phyloP scores from a whole-genome alignment of 2,329 filamentous ascomycete genomes.

The Aspergillus brasiliensis region DNA sequence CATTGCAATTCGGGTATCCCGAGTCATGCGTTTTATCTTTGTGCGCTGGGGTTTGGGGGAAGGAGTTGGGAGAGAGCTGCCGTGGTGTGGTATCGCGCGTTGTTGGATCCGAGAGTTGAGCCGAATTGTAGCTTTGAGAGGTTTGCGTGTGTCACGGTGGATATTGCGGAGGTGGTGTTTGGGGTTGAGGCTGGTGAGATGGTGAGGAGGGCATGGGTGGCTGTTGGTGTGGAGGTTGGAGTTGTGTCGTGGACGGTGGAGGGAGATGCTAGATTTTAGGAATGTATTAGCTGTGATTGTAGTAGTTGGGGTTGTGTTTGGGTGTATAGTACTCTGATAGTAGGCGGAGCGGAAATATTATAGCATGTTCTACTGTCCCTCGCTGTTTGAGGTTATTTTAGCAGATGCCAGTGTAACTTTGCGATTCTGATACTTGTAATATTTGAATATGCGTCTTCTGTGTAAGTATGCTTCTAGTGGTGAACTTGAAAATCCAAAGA shows the following conservation, averaged over 20 bases:
- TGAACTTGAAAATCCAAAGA: too few relatives aligned
- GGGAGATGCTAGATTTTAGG: neutral
- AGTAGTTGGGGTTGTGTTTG: neutral
- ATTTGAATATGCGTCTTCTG: too few relatives aligned
- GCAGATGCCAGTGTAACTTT: too few relatives aligned
- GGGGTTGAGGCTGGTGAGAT: neutral
- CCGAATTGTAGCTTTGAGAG: neutral
- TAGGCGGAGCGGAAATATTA: too few relatives aligned
- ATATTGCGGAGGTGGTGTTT: neutral
- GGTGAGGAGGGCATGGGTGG: neutral
- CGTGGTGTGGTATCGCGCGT: neutral
- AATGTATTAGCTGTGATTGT: neutral
- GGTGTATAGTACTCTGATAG: neutral
- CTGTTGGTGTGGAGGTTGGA: neutral
- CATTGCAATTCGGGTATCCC: neutral
- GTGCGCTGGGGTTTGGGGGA: neutral
- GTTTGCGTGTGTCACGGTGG: neutral
- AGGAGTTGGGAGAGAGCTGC: neutral
- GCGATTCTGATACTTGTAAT: too few relatives aligned
- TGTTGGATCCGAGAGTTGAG: neutral
- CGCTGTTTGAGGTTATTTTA: too few relatives aligned
- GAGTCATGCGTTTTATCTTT: neutral
- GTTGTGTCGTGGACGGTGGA: neutral
- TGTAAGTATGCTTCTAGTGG: too few relatives aligned
- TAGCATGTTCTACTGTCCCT: too few relatives aligned